These are phyloP conservation scores for Handroanthus guayacan DNA, from an alignment of 257 asterid genomes.

Conservation along the genomic window DNA sequence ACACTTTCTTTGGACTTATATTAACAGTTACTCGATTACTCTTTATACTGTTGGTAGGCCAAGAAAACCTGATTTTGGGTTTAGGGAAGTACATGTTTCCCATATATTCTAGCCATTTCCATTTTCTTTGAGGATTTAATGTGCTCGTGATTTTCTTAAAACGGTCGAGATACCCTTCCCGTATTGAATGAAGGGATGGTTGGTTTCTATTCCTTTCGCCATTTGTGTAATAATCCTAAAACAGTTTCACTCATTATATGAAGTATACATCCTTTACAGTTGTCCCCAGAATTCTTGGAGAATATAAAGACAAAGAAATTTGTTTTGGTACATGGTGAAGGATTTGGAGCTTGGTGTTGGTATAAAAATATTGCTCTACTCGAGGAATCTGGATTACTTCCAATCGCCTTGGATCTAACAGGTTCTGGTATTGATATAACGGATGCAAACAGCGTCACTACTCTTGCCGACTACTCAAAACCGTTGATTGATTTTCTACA, in stretches of 20 bases:
- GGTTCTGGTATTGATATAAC: conserved; percentile 78
- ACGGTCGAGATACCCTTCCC: no score
- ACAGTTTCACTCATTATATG: conserved; percentile 7
- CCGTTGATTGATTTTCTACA: conserved; percentile 71
- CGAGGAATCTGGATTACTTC: conserved; percentile 73
- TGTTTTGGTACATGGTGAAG: conserved; percentile 83
- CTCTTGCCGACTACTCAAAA: conserved; percentile 64
- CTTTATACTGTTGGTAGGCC: background rate
- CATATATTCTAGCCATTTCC: background rate
- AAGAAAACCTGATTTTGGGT: background rate
- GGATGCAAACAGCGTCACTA: conserved; percentile 57
- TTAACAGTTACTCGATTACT: background rate
- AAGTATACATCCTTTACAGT: conserved; percentile 39
- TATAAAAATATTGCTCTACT: conserved; percentile 72
- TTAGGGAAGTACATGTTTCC: background rate
- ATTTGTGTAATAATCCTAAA: conserved; percentile 7
- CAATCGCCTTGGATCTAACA: conserved; percentile 68
- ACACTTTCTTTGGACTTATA: background rate
- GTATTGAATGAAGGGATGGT: no score
- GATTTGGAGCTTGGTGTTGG: conserved; percentile 97
- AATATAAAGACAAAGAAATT: conserved; percentile 67
- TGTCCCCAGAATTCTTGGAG: conserved; percentile 69
- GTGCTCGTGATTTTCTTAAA: background rate
- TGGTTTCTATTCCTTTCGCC: background rate
- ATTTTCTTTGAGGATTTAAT: background rate